A percentile compares a stretch with the other conserved stretches of the same genome.
Conservation (phyloP, 2,329 filamentous ascomycete species). For the Neopestalotiopsis sp. region DNA sequence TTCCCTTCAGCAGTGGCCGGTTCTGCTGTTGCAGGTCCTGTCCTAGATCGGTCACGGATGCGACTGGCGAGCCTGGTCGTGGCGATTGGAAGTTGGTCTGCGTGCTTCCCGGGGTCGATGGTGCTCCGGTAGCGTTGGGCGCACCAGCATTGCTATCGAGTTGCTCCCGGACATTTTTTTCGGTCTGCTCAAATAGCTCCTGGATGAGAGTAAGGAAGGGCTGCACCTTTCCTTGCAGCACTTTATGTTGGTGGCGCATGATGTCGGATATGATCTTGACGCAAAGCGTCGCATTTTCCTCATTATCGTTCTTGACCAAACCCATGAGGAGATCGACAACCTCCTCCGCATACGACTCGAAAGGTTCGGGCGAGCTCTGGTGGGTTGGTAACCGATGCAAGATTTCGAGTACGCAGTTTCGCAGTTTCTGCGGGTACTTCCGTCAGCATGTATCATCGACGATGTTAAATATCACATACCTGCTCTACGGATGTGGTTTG, state of each 20-base stretch:
- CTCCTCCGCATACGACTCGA: constrained; percentile 88
- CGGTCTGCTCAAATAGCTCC: constrained; percentile 95
- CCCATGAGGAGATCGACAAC: constrained; percentile 90
- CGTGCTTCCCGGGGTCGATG: constrained; percentile 70
- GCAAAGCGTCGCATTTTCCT: constrained; percentile 97
- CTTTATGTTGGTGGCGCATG: constrained; percentile 89
- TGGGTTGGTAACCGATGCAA: constrained; percentile 81
- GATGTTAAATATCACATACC: constrained; percentile 48
- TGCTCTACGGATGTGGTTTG: constrained; percentile 90
- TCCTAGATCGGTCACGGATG: constrained; percentile 80
- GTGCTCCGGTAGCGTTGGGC: constrained; percentile 59
- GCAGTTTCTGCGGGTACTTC: constrained; percentile 69
- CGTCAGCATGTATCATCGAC: constrained; percentile 25
- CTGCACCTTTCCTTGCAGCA: constrained; percentile 80
- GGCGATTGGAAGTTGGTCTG: constrained; percentile 84
- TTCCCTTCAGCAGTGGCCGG: constrained; percentile 84
- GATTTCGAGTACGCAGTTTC: constrained; percentile 93
- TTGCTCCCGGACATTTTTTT: constrained; percentile 91
- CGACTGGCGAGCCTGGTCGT: constrained; percentile 86
- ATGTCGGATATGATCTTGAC: constrained; percentile 99
- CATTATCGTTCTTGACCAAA: constrained; percentile 89
- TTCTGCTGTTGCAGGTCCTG: constrained; percentile 81
- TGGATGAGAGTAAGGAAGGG: constrained; percentile 90
- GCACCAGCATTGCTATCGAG: constrained; percentile 77
- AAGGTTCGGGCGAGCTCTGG: constrained; percentile 74